Evolutionary conservation across 1,284 basidiomycete species (phyloP), one percentile per base, ranked within the genome.

Genomic region (Cryptococcus depauperatus): DNA sequence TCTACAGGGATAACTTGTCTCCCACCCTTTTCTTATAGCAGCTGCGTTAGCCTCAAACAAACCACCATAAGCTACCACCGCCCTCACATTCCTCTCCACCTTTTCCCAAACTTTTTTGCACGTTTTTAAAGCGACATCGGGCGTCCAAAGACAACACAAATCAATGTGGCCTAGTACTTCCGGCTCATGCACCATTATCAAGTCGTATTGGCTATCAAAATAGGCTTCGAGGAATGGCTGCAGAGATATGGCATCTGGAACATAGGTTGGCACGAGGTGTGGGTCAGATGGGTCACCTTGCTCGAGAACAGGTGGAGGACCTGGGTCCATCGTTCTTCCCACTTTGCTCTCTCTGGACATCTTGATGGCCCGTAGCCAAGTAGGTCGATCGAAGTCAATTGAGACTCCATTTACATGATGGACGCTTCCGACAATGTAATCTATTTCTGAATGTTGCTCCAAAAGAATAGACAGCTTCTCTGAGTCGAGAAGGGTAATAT

Each of bases 81-180:
- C 83, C 22, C 66, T 61, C 48, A 98, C 73, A 64, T 98, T 98
- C 49, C 90, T 73, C 61, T 79, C 74, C 25, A 91, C 72, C 61
- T 79, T 81, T 27, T 73, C 64, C 78, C 80, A 83, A 8, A 83
- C 82, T 0, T 59, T 58, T 19, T 79, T 76, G 59, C 77, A 80
- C 0, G 75, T 72, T 10, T 48, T 39, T 8, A 90, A 75, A 5
- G 63, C 65, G 37, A 84, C 62, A 16, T 68, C 52, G 1, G 88
- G 84, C 26, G 75, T 74, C 73, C 84, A 95, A 14, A 95, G 76
- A 3, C 87, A 78, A 64, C 85, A 91, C 1, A 92, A 77, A 69
- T 98, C 93, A 54, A 97, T 77, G 69, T 98, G 93, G 0, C 90
- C 95, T 44, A 99, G 77, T 30, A 98, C 77, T 66, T 93, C 89